Evolutionary conservation across 257 asterid species (phyloP).

Genomic region (Forsythia suspensa): DNA sequence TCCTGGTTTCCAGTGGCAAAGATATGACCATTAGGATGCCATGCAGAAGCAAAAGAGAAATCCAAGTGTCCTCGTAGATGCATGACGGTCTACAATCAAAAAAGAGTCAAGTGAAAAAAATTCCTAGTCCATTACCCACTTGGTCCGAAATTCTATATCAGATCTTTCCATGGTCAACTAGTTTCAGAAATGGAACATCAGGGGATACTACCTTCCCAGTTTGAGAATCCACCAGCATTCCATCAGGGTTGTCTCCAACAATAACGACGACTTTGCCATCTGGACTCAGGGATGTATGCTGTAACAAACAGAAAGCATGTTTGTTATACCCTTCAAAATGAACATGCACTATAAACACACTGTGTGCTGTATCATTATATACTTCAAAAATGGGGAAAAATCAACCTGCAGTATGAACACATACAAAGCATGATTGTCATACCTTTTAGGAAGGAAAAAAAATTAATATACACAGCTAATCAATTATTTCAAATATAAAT

Average conservation of each 20-base stretch:
- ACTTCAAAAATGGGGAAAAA: background rate
- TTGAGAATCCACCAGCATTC: constrained; percentile 61
- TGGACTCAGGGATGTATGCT: constrained; percentile 73
- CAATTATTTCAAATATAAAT: background rate
- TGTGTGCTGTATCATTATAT: background rate
- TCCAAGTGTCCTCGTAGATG: constrained; percentile 58
- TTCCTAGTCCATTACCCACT: background rate
- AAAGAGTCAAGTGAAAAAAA: constrained; percentile 1
- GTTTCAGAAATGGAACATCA: constrained; percentile 5
- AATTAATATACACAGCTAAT: background rate
- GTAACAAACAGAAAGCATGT: constrained; percentile 23
- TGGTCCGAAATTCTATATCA: background rate
- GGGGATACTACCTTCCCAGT: constrained; percentile 52
- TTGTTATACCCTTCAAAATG: background rate
- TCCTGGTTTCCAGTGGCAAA: constrained; percentile 80
- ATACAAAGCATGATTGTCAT: background rate
- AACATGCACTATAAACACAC: background rate
- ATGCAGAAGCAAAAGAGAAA: constrained; percentile 71
- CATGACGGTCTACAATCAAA: constrained; percentile 36
- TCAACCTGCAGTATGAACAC: background rate
- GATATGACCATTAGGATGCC: constrained; percentile 61
- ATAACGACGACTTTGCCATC: constrained; percentile 56
- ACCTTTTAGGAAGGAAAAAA: background rate
- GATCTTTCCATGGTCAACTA: background rate
- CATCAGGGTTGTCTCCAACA: constrained; percentile 69